Percentiles rank a stretch among this genome's conserved stretches.
Conservation (phyloP, 352 stramenopile species). For the Vaucheria bursata region DNA sequence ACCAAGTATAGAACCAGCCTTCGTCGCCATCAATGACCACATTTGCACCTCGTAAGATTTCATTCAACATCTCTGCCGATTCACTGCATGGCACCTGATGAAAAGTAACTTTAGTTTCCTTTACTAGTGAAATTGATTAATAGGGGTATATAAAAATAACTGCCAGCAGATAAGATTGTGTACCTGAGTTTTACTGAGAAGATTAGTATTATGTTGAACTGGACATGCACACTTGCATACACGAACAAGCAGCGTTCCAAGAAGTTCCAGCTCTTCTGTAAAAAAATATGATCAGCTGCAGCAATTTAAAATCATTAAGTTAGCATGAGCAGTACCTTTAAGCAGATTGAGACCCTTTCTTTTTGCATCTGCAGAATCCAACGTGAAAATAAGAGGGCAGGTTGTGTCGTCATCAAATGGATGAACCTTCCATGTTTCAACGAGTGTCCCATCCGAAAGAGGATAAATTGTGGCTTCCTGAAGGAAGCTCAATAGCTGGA, state of each 20-base stretch:
- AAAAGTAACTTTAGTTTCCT: too few relatives aligned
- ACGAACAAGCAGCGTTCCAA: constrained; percentile 18
- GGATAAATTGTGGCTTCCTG: background rate
- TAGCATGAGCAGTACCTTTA: background rate
- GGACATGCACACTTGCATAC: constrained; percentile 16
- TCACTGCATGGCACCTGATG: constrained; percentile 1
- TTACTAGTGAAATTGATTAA: background rate
- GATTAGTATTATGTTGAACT: too few relatives aligned
- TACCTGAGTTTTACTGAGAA: too few relatives aligned
- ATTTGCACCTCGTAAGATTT: constrained; percentile 43
- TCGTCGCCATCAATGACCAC: constrained; percentile 42
- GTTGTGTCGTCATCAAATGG: background rate
- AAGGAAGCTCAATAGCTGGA: background rate
- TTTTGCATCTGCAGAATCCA: background rate
- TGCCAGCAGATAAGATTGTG: too few relatives aligned
- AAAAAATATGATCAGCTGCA: background rate
- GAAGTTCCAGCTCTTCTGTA: constrained; percentile 13
- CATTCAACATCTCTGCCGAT: constrained; percentile 15
- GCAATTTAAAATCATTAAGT: background rate
- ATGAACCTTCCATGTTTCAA: background rate
- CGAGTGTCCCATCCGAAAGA: background rate
- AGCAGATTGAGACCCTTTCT: background rate
- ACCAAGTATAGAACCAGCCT: constrained; percentile 35
- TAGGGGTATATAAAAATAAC: background rate
- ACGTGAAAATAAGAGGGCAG: background rate